Conservation (phyloP, 495 filamentous ascomycete species). For the Cairneyella variabilis region DNA sequence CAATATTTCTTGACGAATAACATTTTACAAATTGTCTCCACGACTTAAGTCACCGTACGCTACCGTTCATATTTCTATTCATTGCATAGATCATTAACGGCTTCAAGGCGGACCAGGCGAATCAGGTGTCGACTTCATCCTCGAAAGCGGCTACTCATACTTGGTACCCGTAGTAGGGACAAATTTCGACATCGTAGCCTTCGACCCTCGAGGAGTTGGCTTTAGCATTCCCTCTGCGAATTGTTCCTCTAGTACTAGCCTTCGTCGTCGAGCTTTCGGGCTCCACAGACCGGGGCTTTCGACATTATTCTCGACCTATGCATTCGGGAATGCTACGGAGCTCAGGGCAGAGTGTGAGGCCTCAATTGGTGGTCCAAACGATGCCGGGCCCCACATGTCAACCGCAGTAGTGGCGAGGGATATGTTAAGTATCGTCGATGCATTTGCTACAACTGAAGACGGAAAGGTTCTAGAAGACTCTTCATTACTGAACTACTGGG, state of each 20-base stretch:
- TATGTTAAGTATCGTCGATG: slow-evolving; percentile 43
- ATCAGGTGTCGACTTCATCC: not conserved
- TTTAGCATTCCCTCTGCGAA: slow-evolving; percentile 35
- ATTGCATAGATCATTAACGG: not conserved
- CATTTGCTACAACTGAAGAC: slow-evolving; percentile 22
- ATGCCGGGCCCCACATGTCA: slow-evolving; percentile 14
- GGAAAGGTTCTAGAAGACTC: not conserved
- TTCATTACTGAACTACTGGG: slow-evolving; percentile 53
- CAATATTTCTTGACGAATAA: too few species aligned
- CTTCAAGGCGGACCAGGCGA: slow-evolving; percentile 16
- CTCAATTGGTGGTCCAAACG: slow-evolving; percentile 5
- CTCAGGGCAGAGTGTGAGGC: slow-evolving; percentile 3
- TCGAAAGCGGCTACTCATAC: not conserved
- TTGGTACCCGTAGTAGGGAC: slow-evolving; percentile 5
- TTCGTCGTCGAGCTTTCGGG: not conserved
- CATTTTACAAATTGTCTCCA: too few species aligned
- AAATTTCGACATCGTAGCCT: slow-evolving; percentile 46
- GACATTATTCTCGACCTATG: not conserved
- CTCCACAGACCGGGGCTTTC: not conserved
- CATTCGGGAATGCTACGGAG: not conserved
- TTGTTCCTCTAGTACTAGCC: not conserved
- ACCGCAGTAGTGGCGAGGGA: slow-evolving; percentile 36
- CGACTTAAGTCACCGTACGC: too few species aligned
- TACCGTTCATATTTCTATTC: not conserved
- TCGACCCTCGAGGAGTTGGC: slow-evolving; percentile 53